phyloP scores from a whole-genome alignment of 164 flowering plant genomes.

The Stephania yunnanensis region DNA sequence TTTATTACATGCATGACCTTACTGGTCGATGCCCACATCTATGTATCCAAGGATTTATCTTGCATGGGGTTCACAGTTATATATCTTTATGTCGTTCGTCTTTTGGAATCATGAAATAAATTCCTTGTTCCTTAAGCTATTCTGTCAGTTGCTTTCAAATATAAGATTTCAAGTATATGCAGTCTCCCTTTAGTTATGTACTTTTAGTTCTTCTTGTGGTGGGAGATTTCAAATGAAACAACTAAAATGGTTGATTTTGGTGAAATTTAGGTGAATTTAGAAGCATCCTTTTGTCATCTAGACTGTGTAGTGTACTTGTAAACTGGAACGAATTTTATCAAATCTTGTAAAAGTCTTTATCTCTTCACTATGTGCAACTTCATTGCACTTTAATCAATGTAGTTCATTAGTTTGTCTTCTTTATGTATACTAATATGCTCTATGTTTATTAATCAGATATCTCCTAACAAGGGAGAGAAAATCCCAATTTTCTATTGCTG shows the following conservation, averaged over 20 bases:
- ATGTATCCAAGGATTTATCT: too few species aligned
- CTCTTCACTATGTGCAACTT: not conserved
- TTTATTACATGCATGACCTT: too few species aligned
- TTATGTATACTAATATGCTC: not conserved
- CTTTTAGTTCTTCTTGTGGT: not conserved
- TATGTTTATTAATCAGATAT: not conserved
- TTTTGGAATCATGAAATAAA: too few species aligned
- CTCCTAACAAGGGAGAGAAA: not conserved
- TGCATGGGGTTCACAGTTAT: too few species aligned
- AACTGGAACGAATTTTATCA: not conserved
- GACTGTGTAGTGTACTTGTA: not conserved
- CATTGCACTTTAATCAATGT: not conserved
- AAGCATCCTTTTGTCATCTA: not conserved
- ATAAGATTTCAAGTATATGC: too few species aligned
- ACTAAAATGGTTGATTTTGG: not conserved
- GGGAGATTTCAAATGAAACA: not conserved
- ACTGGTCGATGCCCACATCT: too few species aligned
- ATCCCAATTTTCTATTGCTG: not conserved
- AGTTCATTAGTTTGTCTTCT: not conserved
- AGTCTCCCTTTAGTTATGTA: too few species aligned
- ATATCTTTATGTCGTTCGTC: too few species aligned
- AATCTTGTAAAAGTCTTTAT: not conserved
- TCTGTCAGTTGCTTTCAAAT: too few species aligned
- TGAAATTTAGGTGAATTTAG: not conserved
- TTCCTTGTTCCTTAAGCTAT: too few species aligned